A percentile compares a stretch with the other conserved stretches of the same genome.
Evolutionary conservation across 129 eudicot species (phyloP).

Genomic region (Helianthus tuberosus): DNA sequence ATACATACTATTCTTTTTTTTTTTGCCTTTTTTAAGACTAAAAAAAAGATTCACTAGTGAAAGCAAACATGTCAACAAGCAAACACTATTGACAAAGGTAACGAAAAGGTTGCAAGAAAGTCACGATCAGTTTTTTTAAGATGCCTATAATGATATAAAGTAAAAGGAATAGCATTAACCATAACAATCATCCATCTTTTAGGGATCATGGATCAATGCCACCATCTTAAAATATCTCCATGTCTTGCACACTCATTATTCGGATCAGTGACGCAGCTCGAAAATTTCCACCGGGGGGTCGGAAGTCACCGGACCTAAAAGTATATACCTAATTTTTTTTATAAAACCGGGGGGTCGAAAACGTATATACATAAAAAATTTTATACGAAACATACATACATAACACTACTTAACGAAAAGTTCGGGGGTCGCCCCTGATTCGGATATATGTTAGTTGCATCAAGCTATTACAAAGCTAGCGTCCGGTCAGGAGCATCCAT

Average conservation of each 20-base stretch:
- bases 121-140: conserved; percentile 23
- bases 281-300: no score
- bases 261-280: no score
- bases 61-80: conserved; percentile 29
- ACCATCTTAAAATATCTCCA: conserved; percentile 24
- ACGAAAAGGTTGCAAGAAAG: conserved; percentile 29
- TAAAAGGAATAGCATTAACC: conserved; percentile 32
- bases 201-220: conserved; percentile 34
- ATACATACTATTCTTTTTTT: not conserved
- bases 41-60: conserved; percentile 22
- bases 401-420: no score
- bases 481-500: conserved; percentile 4
- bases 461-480: conserved; percentile 8
- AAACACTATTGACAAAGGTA: conserved; percentile 23
- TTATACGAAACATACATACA: no score
- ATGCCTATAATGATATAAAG: conserved; percentile 28
- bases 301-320: no score
- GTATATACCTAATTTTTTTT: no score
- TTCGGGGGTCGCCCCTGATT: no score
- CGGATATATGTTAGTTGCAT: not conserved
- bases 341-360: no score
- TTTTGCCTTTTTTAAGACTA: not conserved
- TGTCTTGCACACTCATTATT: conserved; percentile 6
- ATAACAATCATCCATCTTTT: conserved; percentile 28
- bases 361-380: no score